These are phyloP conservation scores for Globisporangium carolinianum DNA, from an alignment of 352 stramenopile genomes.

Conservation along the genomic window DNA sequence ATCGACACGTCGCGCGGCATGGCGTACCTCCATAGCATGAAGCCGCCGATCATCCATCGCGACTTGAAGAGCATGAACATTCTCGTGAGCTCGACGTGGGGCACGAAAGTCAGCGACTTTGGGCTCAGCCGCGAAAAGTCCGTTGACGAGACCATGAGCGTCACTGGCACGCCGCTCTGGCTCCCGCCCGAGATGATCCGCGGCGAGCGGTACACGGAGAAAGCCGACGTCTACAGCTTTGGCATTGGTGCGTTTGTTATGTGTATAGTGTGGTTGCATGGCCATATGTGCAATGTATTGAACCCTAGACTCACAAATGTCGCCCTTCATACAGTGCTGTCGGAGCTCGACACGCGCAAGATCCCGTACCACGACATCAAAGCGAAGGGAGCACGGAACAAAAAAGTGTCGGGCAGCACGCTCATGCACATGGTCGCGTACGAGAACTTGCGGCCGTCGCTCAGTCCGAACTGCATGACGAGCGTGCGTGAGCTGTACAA, in stretches of 20 bases:
- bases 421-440: conserved; percentile 90
- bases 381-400: conserved; percentile 72
- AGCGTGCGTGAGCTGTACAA: conserved; percentile 76
- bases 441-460: conserved; percentile 75
- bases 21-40: conserved; percentile 96
- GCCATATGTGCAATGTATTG: neutral
- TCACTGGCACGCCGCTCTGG: conserved; percentile 80
- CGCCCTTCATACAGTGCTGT: conserved; percentile 39
- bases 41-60: conserved; percentile 97
- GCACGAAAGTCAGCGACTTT: conserved; percentile 96
- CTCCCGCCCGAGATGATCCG: conserved; percentile 86
- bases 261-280: neutral
- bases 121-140: conserved; percentile 95
- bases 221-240: conserved; percentile 86
- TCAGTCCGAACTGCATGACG: conserved; percentile 80
- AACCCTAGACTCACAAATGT: no score
- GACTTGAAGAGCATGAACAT: conserved; percentile 96
- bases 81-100: conserved; percentile 82
- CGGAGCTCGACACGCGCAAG: conserved; percentile 80
- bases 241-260: conserved; percentile 54
- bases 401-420: conserved; percentile 79
- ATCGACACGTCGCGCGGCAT: conserved; percentile 93
- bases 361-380: conserved; percentile 88
- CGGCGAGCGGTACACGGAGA: conserved; percentile 83
- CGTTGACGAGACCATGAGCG: conserved; percentile 93